Base-by-base conservation (phyloP, 202 grass and related monocot species). In the Hordeum pubiflorum region DNA sequence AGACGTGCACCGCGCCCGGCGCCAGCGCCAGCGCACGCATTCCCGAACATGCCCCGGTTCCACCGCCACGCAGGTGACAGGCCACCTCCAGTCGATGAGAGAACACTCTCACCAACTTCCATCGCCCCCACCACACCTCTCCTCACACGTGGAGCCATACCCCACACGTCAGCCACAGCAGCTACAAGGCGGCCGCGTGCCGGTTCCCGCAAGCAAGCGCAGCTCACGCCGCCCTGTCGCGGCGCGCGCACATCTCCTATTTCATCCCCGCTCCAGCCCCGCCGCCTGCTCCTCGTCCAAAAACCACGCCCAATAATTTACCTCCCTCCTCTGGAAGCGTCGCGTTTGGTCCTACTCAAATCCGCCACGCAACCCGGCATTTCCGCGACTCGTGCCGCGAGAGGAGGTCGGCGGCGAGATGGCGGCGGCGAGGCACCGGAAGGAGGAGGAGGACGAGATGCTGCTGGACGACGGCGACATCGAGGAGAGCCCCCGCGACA, bases 401-500 rank as follows among this genome's bases (percentile, higher is more conserved):
- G 4, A 6, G 5, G 15, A 50, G 24, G 24, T 26, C 24, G 24
- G 64, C 22, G 26, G 14, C 27, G 33, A 7, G 65, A 40, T 40
- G 65, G 31, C 31, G 31, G 31, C 10, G 66, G 75, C 33, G 39
- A 70, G 57, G 66, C 61, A 63, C n/a, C 38, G 39, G 72, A 66
- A 73, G 82, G 72, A 85, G 71, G 60, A 83, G 46, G 74, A 79
- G 5, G 69, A 83, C 26, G 86, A 81, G 57, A n/a, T 85, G 82
- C 20, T 34, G 87, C 82, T 82, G 58, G 87, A 89, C 58, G 82
- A 89, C 65, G 87, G 87, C 8, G 82, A 67, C 82, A 78, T 89
- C 78, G 82, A 85, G 64, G 87, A 89, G 73, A 85, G 82, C 82
- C 82, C 82, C 12, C 78, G 82, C 21, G 72, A 60, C 2, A 85